Conservation (phyloP, 2,329 filamentous ascomycete genomes). For the Cryoendolithus antarcticus region DNA sequence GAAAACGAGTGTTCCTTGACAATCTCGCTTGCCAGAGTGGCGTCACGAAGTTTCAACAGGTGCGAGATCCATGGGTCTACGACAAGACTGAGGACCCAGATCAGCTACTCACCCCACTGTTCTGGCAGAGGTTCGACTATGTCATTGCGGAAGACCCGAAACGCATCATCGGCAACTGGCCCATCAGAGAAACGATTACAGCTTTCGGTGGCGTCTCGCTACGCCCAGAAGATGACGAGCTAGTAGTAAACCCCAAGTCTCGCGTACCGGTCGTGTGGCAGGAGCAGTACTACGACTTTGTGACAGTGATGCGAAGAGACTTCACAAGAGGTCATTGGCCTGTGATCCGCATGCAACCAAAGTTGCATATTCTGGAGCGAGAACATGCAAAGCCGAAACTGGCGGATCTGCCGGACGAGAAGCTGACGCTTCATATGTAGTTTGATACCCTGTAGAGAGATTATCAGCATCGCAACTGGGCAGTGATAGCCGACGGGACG, state of each 20-base stretch:
- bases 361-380: slow-evolving; percentile 38
- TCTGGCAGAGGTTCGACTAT: slow-evolving; percentile 50
- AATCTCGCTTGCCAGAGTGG: slow-evolving; percentile 53
- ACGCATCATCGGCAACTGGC: slow-evolving; percentile 40
- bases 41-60: slow-evolving; percentile 46
- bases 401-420: background rate
- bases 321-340: slow-evolving; percentile 43
- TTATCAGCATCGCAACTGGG: slow-evolving; percentile 2
- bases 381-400: slow-evolving; percentile 7
- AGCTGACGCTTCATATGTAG: slow-evolving; percentile 13
- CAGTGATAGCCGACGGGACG: background rate
- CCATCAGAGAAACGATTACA: slow-evolving; percentile 36
- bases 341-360: slow-evolving; percentile 41
- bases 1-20: slow-evolving; percentile 38
- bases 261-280: slow-evolving; percentile 4
- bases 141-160: slow-evolving; percentile 41
- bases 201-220: slow-evolving; percentile 40
- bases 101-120: slow-evolving; percentile 35
- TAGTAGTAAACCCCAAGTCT: slow-evolving; percentile 8
- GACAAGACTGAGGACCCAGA: slow-evolving; percentile 45
- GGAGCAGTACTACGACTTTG: slow-evolving; percentile 8
- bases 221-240: slow-evolving; percentile 24
- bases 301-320: slow-evolving; percentile 12
- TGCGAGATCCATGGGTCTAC: slow-evolving; percentile 38
- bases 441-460: slow-evolving; percentile 16